A percentile compares a stretch with the other conserved stretches of the same genome.
phyloP scores from a whole-genome alignment of 495 filamentous ascomycete species.

The Hyaloscypha variabilis region DNA sequence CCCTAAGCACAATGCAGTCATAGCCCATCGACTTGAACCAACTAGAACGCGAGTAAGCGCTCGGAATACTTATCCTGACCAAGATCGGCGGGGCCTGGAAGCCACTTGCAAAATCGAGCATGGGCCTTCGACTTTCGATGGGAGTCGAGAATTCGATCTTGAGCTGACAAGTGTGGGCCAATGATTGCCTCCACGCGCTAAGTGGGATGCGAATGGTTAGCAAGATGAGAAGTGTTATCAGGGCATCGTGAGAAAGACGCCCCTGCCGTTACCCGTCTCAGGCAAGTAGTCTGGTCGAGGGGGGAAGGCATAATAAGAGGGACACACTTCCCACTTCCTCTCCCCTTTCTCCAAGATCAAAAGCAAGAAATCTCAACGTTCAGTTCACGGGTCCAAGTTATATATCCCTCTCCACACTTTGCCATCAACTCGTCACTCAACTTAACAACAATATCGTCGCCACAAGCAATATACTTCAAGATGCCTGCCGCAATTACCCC shows the following conservation, averaged over 20 bases:
- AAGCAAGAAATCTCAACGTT: background rate
- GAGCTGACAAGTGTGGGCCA: background rate
- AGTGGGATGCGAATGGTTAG: slow-evolving; percentile 1
- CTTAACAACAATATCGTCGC: slow-evolving; percentile 10
- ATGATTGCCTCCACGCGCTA: slow-evolving; percentile 4
- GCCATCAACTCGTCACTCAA: background rate
- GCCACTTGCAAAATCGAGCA: slow-evolving; percentile 4
- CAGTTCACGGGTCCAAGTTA: background rate
- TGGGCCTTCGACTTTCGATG: background rate
- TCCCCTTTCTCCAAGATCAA: slow-evolving; percentile 1
- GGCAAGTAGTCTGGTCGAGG: background rate
- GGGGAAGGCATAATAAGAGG: slow-evolving; percentile 6
- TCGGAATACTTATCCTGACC: background rate
- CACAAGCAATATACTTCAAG: slow-evolving; percentile 18
- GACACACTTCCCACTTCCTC: background rate
- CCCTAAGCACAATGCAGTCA: slow-evolving; percentile 23
- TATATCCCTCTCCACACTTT: background rate
- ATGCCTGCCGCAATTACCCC: slow-evolving; percentile 41
- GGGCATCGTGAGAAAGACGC: slow-evolving; percentile 1
- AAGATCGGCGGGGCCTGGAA: background rate
- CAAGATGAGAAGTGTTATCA: background rate
- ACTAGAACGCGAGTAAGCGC: slow-evolving; percentile 7
- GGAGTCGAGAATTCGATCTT: slow-evolving; percentile 20
- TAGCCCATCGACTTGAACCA: background rate
- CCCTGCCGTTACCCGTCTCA: slow-evolving; percentile 1